Base-by-base conservation (phyloP, 108 stramenopile genomes). In the Cyclostephanos invisitatus region DNA sequence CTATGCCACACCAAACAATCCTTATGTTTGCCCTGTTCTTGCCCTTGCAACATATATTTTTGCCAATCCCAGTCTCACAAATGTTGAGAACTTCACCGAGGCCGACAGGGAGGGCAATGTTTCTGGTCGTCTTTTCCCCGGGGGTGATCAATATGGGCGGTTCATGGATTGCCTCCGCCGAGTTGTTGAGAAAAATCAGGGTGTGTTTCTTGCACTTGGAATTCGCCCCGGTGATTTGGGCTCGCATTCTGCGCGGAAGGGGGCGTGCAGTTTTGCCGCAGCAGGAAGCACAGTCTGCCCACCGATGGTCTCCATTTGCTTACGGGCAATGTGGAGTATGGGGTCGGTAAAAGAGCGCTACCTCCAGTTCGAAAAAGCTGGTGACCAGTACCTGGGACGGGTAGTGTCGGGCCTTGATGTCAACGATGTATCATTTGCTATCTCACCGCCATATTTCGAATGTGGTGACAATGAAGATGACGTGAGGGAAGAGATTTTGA, bases 201-300 rank as follows among this genome's bases (percentile, higher is more conserved):
- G 56, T 18, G 18, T 25, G 6, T 56, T 74, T 40, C 12, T 17
- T 18, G 20, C 21, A 36, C 21, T 73, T 27, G 73, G 73, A 20
- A 35, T 74, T 58, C 6, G 21, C 14, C 5, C 15, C n/a, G 73
- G 56, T 3, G 64, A 66, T 37, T 27, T 74, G 15, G 73, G 73
- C 24, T 56, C 40, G 17, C 73, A 74, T 44, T 74, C 65, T 38
- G 63, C 62, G 15, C 24, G 71, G 15, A 72, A 72, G 50, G 71
- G 71, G 32, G 71, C 40, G 6, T 29, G 62, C 28, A 72, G 48
- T 22, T n/a, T 21, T n/a, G 51, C 40, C 24, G 22, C 25, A 4
- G 62, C 71, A 32, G 32, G 32, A 32, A 32, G 32, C 32, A 32
- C 32, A 32, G 32, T 32, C 32, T 32, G 32, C 32, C 32, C 32